Conservation (phyloP, 169 alveolate species). For the Sarcocystis neurona region DNA sequence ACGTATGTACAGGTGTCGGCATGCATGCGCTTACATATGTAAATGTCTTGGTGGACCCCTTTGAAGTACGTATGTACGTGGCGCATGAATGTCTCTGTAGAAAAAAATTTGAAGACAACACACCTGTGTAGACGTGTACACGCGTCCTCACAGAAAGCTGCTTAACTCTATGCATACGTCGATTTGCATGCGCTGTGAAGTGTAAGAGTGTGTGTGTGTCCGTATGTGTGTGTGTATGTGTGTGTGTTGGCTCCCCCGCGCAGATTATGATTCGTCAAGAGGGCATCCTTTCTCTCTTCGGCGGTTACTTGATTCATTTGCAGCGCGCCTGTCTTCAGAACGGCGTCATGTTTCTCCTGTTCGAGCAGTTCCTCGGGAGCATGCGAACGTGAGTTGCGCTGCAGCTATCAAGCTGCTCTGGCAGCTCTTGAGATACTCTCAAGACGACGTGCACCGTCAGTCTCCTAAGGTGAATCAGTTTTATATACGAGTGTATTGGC, state of each 20-base stretch:
- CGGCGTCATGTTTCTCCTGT: slow-evolving; percentile 53
- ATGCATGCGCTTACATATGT: not conserved
- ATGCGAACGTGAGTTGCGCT: not conserved
- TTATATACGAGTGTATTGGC: too few relatives aligned
- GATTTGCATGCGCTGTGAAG: too few relatives aligned
- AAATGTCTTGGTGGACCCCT: too few relatives aligned
- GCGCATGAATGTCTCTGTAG: too few relatives aligned
- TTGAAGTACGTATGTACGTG: too few relatives aligned
- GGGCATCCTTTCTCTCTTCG: slow-evolving; percentile 51
- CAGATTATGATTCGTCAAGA: slow-evolving; percentile 56
- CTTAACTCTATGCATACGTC: too few relatives aligned
- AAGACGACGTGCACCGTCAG: too few relatives aligned
- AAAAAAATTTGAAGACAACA: too few relatives aligned
- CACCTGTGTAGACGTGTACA: not conserved
- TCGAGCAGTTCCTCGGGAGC: slow-evolving; percentile 27
- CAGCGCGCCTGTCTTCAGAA: slow-evolving; percentile 68
- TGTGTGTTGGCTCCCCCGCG: not conserved
- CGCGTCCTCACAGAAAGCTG: not conserved
- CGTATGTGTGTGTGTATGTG: not conserved
- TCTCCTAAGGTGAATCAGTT: too few relatives aligned
- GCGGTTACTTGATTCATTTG: slow-evolving; percentile 60
- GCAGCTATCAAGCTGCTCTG: not conserved
- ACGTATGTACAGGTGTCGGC: not conserved
- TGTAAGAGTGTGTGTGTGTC: not conserved
- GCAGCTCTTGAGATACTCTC: too few relatives aligned